These are phyloP conservation scores for Penicillium sp. DNA, from an alignment of 2,329 filamentous ascomycete genomes.

Conservation along the genomic window DNA sequence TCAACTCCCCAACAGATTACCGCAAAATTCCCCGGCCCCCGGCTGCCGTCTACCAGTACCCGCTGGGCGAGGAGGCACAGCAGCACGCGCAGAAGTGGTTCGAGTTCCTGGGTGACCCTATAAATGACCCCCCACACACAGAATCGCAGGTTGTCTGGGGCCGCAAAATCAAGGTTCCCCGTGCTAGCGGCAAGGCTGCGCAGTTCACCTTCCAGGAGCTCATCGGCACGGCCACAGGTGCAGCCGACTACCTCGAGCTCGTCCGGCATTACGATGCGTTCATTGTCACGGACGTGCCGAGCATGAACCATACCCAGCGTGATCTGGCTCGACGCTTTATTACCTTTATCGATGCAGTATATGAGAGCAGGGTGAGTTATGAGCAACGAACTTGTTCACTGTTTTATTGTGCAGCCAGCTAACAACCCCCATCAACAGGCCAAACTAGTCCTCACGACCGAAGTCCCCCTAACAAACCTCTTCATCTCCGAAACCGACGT, in stretches of 20 bases:
- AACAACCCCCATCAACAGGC: slow-evolving; percentile 53
- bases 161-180: slow-evolving; percentile 80
- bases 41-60: slow-evolving; percentile 90
- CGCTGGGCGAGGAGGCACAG: slow-evolving; percentile 73
- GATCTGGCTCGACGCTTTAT: slow-evolving; percentile 93
- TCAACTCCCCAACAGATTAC: slow-evolving; percentile 94
- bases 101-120: slow-evolving; percentile 82
- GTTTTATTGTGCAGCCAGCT: background rate
- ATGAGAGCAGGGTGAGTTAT: slow-evolving; percentile 64
- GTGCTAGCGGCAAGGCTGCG: slow-evolving; percentile 82
- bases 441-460: slow-evolving; percentile 92
- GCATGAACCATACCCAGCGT: slow-evolving; percentile 82
- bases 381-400: background rate
- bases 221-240: slow-evolving; percentile 82
- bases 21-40: slow-evolving; percentile 92
- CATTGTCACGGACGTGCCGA: slow-evolving; percentile 84
- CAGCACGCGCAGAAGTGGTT: slow-evolving; percentile 95
- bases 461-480: slow-evolving; percentile 77
- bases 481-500: slow-evolving; percentile 76
- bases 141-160: slow-evolving; percentile 90
- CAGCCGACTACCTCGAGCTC: slow-evolving; percentile 92
- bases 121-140: slow-evolving; percentile 70
- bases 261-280: slow-evolving; percentile 89
- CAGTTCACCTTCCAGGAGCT: slow-evolving; percentile 92
- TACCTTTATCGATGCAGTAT: slow-evolving; percentile 95